Evolutionary conservation across 768 basidiomycete species (phyloP), one percentile per base, ranked within the genome.

Genomic region (Psilocybe tampanensis): DNA sequence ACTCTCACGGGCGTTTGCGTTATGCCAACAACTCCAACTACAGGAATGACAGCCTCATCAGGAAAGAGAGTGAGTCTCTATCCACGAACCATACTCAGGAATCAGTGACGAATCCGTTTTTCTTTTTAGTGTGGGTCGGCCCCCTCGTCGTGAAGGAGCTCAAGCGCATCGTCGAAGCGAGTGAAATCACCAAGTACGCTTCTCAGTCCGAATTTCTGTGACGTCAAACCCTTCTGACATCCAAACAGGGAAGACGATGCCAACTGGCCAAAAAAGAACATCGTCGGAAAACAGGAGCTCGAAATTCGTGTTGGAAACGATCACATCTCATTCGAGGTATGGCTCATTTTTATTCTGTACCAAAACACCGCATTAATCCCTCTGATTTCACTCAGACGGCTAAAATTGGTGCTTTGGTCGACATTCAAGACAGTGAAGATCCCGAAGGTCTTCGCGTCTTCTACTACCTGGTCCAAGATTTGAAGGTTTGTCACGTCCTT

Each of bases 11-110:
- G 36, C 89, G 96, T 62, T 82, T 98, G 54, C 86, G 97, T 63
- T 99, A 98, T 72, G 97, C 97, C 60, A 96, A 98, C 80, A 98
- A 98, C 80, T 98, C 96, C 9, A 99, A 99, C 75, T 99, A 99
- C 76, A 80, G 97, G 29, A 98, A 98, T 66, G 97, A 99, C 76
- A 91, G 89, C 72, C 77, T 99, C 47, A 98, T 99, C 70, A 86
- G 96, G 60, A 98, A 98, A 92, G 97, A 99, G 76, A 97, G 95
- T 97, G 64, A 66, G 94, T 82, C 29, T 36, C 34, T 47, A 44
- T 24, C 52, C 7, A 22, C 22, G 26, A 22, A 34, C 13, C 4
- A 53, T 44, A 41, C 13, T 47, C 2, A 54, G 12, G 24, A 33
- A 8, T 47, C 54, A 56, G 19, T 50, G 32, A 59, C 50, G 18